Evolutionary conservation across 352 stramenopile species (phyloP), one percentile per base, ranked within the genome.

Genomic region (Pythium pyrilobum): DNA sequence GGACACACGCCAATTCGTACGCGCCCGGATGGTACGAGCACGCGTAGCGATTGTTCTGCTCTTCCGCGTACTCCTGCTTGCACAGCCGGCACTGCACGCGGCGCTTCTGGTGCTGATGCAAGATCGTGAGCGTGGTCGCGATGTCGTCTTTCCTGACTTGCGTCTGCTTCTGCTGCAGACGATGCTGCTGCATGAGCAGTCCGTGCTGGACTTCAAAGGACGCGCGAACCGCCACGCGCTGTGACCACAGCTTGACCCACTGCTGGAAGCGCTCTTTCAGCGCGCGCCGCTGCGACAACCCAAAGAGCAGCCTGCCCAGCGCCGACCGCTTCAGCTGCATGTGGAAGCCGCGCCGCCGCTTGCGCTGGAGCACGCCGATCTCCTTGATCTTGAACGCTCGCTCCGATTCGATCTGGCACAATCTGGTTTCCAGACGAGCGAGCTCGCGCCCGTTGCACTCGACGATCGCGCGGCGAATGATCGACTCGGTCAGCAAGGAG

Each of bases 131-230:
- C 41, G 62, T 77, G 10, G 72, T 77, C 1, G 28, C 41, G 40
- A 60, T 59, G 1, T 40, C 50, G 33, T 53, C 32, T 46, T 52
- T 12, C 24, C 20, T 34, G 16, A 28, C 42, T 41, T 29, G 52
- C 15, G 37, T 66, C 11, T 38, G 28, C 2, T 64, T 66, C 39
- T 64, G 52, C 40, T 52, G 54, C 1, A 89, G 42, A 21, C 64
- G 62, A 21, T 77, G 64, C 28, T 85, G 68, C 18, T 89, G 79
- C 16, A 89, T 56, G 1, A 87, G 34, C 0, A 86, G 46, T 15
- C 69, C 69, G 36, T 87, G 74, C 23, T 87, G 86, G n/a, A 87
- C 31, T 38, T 86, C 75, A 45, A 87, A 89, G 9, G 72, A 78
- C 4, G 76, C 63, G 1, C 76, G 74, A 7, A 89, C 76, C 45